Base-by-base conservation (phyloP, 179 eudicot genomes). In the Heliamphora pulchella region DNA sequence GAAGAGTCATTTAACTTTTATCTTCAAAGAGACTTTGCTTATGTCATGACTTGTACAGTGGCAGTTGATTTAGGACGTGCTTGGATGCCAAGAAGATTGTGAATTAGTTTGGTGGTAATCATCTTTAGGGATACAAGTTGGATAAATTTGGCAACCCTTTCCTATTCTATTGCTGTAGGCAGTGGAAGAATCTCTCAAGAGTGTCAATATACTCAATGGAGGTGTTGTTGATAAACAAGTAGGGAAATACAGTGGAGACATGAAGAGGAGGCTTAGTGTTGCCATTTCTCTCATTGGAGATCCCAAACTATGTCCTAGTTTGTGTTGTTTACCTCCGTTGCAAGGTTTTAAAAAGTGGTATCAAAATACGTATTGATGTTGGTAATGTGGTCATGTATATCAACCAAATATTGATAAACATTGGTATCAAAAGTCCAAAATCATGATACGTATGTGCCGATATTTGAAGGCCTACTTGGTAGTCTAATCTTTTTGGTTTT, bases 231-330 rank as follows among this genome's bases (percentile, higher is more conserved):
- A 94, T 80, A 91, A 92, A 80, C 86, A 81, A 79, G 86, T 97
- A 58, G 93, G 96, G 50, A 92, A 92, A 80, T 94, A 92, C 78
- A 94, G 97, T 79, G 98, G 98, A 76, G 98, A 97, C 47, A 94
- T 94, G 98, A 94, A 92, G 81, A 91, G 98, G 85, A 91, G 98
- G 88, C 98, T 94, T 66, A 94, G 98, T 85, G 98, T 94, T 47
- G 98, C 98, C 63, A 92, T 94, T 76, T 91, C 98, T 66, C 87
- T 94, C 74, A 94, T 94, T 82, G 98, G 98, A 43, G 91, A 94
- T 81, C 98, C 98, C 80, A 94, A 90, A 87, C 97, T 94, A 86
- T 14, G 81, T 51, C 10, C 71, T 14, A 31, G 18, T 54, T 8
- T 10, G 13, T 54, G 58, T 54, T 54, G 58, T 54, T 54, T 7